Evolutionary conservation across 1,139 yeast species (phyloP), one percentile per base, ranked within the genome.

Genomic region (Zygosaccharomyces sapae): DNA sequence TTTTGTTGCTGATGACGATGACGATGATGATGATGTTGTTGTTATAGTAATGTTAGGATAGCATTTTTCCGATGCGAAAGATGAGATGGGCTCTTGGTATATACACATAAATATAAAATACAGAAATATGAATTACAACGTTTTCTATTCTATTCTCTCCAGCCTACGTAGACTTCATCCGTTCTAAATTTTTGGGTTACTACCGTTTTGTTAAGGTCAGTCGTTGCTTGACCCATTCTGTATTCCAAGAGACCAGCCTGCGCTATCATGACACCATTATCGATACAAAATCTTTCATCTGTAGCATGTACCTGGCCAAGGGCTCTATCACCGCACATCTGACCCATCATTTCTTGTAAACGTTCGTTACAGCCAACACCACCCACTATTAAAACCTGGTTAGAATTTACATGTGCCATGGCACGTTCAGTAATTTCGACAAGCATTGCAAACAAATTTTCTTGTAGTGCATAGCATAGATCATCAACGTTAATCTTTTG

Each of bases 361-460:
- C 98, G 69, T 56, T 82, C 84, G 62, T 92, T 92, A 56, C 96
- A 88, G 0, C 99, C 99, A 12, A 92, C 99, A 16, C 98, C 99
- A 6, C 98, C 98, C 3, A 92, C 99, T 47, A 92, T 88, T 46
- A 92, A 72, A 13, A 92, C 98, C 63, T 90, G 96, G 52, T 79
- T 78, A 18, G 95, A 79, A 57, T 86, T 85, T 3, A 92, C 97
- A 62, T 92, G 99, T 0, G 98, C 98, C 95, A 92, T 86, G 1
- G 99, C 99, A 41, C 99, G 74, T 65, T 92, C 99, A 0, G 98
- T 92, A 57, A 92, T 92, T 68, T 92, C 99, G 18, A 94, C 97
- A 54, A 92, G 76, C 99, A 92, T 92, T 10, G 97, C 90, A 66
- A 85, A 92, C 34, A 92, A 70, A 35, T 89, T 85, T 62, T 92